phyloP scores from a whole-genome alignment of 2,329 filamentous ascomycete species.

The Onygenales sp. region DNA sequence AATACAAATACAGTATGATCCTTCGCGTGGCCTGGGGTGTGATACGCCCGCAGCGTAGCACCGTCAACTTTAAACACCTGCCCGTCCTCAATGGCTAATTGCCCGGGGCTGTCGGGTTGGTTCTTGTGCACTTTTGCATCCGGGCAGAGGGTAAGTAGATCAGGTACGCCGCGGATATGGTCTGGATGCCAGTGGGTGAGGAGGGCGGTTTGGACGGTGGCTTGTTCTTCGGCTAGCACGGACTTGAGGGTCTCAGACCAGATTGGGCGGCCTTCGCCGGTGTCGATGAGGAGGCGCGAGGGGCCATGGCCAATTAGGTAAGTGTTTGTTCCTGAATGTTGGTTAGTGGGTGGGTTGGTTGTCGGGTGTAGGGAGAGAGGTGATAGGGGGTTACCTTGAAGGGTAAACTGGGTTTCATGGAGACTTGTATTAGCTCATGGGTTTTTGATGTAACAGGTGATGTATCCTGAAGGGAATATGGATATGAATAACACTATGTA shows the following conservation, averaged over 20 bases:
- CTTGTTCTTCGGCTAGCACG: constrained; percentile 58
- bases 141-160: constrained; percentile 58
- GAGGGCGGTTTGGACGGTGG: constrained; percentile 58
- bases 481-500: not conserved
- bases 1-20: constrained; percentile 77
- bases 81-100: constrained; percentile 47
- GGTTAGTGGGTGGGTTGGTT: not conserved
- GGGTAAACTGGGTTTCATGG: not conserved
- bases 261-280: constrained; percentile 66
- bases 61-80: constrained; percentile 45
- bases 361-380: not conserved
- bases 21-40: constrained; percentile 65
- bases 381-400: not conserved
- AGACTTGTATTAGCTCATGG: not conserved
- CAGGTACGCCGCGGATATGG: constrained; percentile 65
- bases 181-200: constrained; percentile 92
- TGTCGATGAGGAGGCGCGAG: constrained; percentile 74
- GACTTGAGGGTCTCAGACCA: constrained; percentile 61
- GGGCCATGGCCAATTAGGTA: constrained; percentile 76
- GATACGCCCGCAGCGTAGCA: constrained; percentile 54
- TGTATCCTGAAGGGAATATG: too few relatives aligned
- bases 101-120: constrained; percentile 39
- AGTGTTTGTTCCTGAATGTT: constrained; percentile 66
- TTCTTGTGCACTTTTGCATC: constrained; percentile 57
- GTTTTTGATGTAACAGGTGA: too few relatives aligned